Conservation (phyloP, 495 filamentous ascomycete genomes). For the Trichoderma gamsii region DNA sequence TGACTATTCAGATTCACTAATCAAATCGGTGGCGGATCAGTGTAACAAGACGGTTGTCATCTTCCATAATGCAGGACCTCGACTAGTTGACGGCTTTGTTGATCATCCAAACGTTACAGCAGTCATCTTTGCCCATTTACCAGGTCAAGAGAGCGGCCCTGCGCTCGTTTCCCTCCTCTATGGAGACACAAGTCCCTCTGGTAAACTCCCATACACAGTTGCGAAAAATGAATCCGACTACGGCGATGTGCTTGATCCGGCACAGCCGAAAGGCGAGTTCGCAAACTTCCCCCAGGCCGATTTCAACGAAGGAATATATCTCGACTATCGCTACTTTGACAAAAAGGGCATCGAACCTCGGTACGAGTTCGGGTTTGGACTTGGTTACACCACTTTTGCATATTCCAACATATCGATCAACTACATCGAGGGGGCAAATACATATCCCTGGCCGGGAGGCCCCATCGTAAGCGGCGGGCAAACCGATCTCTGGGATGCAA, state of each 20-base stretch:
- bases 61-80: conserved; percentile 53
- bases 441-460: conserved; percentile 32
- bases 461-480: conserved; percentile 51
- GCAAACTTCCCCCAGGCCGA: conserved; percentile 49
- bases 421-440: conserved; percentile 22
- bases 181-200: conserved; percentile 52
- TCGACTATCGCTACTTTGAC: conserved; percentile 66
- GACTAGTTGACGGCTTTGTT: conserved; percentile 51
- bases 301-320: conserved; percentile 57
- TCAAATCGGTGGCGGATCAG: conserved; percentile 47
- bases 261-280: conserved; percentile 30
- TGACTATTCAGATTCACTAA: conserved; percentile 51
- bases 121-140: conserved; percentile 54
- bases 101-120: conserved; percentile 61
- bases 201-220: conserved; percentile 66
- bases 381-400: conserved; percentile 63
- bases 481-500: conserved; percentile 50
- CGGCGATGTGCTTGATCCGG: conserved; percentile 30
- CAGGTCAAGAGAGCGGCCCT: conserved; percentile 55
- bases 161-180: conserved; percentile 54
- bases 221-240: conserved; percentile 58
- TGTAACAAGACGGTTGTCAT: conserved; percentile 60
- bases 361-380: conserved; percentile 67
- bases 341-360: conserved; percentile 55
- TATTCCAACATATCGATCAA: conserved; percentile 39